Base-by-base conservation (phyloP, 2,329 filamentous ascomycete species). In the Epichloe sp. region DNA sequence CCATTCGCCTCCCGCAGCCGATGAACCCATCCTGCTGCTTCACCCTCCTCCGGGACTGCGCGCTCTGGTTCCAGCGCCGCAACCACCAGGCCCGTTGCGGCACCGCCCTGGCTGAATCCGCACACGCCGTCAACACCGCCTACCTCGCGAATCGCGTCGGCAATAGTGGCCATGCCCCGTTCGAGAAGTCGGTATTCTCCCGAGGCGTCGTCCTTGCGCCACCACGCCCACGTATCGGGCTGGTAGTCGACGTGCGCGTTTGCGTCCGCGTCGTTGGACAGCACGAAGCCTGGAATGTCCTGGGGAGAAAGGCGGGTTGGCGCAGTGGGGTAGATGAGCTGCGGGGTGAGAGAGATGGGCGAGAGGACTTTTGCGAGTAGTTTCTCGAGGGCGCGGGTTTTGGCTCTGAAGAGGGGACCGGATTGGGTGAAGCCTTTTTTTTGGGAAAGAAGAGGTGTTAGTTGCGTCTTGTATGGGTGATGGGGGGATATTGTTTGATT, bases 331-430 rank as follows among this genome's bases (percentile, higher is more conserved):
- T 86, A 89, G 62, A 80, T 67, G 49, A 88, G 74, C 3, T 66
- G 72, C 56, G 73, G 76, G 50, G 64, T 73, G 59, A 79, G 64
- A 58, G 72, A 71, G 51, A 77, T 69, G 44, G 82, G 76, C 2
- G 76, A 68, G 56, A 96, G 85, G 31, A 80, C 71, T 63, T 95
- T 95, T 54, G 73, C 67, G 52, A 96, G 77, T 50, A 83, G 73
- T 67, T 96, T 95, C 60, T 89, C 81, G 1, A 96, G 74, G 11
- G 88, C 88, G 65, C 88, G 86, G 44, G 88, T 94, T 72, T 96
- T 96, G 66, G 84, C 79, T 64, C 81, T 84, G 78, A 96, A 96
- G 56, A 89, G 74, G 4, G 83, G 68, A 4, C 90, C 89, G 31
- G 87, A 94, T 74, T 97, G 91, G 7, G 91, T 95, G 77, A 83